Evolutionary conservation across 495 filamentous ascomycete genomes (phyloP), one percentile per base, ranked within the genome.

Genomic region (Ascobolus immersus): DNA sequence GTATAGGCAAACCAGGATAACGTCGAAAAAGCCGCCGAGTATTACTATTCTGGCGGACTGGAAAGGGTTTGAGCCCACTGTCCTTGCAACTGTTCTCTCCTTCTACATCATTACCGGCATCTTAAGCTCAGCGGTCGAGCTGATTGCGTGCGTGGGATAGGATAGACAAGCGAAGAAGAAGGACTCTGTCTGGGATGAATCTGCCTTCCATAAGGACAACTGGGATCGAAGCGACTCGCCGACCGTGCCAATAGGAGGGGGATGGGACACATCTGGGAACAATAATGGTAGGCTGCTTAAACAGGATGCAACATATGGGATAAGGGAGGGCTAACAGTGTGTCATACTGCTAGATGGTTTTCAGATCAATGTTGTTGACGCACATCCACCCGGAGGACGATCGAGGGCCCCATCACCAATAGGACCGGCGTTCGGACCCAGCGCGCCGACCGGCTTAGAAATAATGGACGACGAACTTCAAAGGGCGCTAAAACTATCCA

Each of bases 401-500:
- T n/a, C n/a, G n/a, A n/a, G n/a, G n/a, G n/a, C n/a, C n/a, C n/a
- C n/a, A n/a, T n/a, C n/a, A n/a, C n/a, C n/a, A n/a, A n/a, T n/a
- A n/a, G n/a, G n/a, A n/a, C n/a, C n/a, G n/a, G n/a, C n/a, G n/a
- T n/a, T n/a, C n/a, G n/a, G n/a, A n/a, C n/a, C n/a, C n/a, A n/a
- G n/a, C n/a, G n/a, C n/a, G n/a, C n/a, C n/a, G n/a, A n/a, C n/a
- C n/a, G n/a, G n/a, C n/a, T n/a, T n/a, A n/a, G n/a, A n/a, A n/a
- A n/a, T n/a, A n/a, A n/a, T n/a, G n/a, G n/a, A 42, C 26, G 47
- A 34, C 9, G 47, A 49, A 13, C 39, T 50, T 10, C 39, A 42
- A 28, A 55, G 58, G 34, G 66, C 67, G n/a, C 55, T 69, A 17
- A 58, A 56, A 4, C 42, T 53, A 19, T 58, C 57, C 13, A 61